phyloP scores from a whole-genome alignment of 2,329 filamentous ascomycete genomes.

The Mollisiaceae sp. region DNA sequence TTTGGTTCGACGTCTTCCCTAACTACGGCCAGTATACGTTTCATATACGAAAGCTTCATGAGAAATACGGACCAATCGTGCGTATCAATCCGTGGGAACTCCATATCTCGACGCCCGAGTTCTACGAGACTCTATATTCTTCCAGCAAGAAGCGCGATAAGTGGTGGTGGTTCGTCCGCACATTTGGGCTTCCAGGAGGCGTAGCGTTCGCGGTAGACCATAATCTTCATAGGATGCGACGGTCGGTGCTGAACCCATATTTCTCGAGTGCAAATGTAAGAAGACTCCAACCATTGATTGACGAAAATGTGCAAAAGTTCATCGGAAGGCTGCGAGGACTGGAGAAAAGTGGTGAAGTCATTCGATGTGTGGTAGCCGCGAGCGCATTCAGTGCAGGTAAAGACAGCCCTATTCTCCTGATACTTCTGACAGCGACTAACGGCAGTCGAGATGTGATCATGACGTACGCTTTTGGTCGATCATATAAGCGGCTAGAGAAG shows the following conservation, averaged over 20 bases:
- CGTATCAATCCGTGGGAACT: constrained; percentile 48
- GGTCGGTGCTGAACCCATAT: constrained; percentile 30
- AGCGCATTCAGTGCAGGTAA: constrained; percentile 27
- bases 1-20: constrained; percentile 49
- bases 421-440: background rate
- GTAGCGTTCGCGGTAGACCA: constrained; percentile 29
- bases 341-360: constrained; percentile 12
- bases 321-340: constrained; percentile 22
- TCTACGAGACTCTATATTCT: constrained; percentile 49
- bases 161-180: constrained; percentile 25
- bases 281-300: constrained; percentile 28
- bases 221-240: constrained; percentile 29
- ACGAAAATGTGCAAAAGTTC: constrained; percentile 25
- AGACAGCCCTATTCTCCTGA: background rate
- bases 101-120: constrained; percentile 44
- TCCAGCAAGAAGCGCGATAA: constrained; percentile 19
- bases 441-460: constrained; percentile 34
- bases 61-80: constrained; percentile 47
- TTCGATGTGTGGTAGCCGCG: constrained; percentile 4
- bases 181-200: constrained; percentile 20
- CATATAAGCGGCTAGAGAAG: constrained; percentile 25
- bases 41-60: constrained; percentile 49
- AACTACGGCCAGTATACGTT: constrained; percentile 50
- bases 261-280: constrained; percentile 30
- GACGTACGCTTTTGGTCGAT: constrained; percentile 36